phyloP scores from a whole-genome alignment of 1,139 yeast genomes.

The Magnusiomyces suaveolens region DNA sequence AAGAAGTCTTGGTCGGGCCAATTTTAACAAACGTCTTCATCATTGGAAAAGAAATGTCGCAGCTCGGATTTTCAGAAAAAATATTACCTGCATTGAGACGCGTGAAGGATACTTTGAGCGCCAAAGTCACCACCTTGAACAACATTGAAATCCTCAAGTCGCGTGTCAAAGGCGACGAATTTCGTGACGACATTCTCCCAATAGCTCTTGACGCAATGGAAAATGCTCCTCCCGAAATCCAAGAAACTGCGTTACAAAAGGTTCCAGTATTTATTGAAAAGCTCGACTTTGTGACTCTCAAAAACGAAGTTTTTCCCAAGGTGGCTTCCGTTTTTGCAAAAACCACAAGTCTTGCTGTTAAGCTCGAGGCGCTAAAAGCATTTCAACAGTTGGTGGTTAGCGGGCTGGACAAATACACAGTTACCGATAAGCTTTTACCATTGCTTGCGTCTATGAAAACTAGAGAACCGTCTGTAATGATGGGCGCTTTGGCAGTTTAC shows the following conservation, averaged over 20 bases:
- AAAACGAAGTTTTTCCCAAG: constrained; percentile 63
- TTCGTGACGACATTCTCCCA: constrained; percentile 34
- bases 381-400: constrained; percentile 53
- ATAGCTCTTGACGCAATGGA: constrained; percentile 27
- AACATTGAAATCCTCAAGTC: constrained; percentile 45
- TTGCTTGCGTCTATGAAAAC: constrained; percentile 65
- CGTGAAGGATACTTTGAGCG: constrained; percentile 40
- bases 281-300: constrained; percentile 63
- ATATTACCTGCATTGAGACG: constrained; percentile 45
- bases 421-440: constrained; percentile 71
- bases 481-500: constrained; percentile 47
- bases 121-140: constrained; percentile 46
- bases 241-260: constrained; percentile 47
- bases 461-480: constrained; percentile 59
- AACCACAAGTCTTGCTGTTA: constrained; percentile 72
- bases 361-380: constrained; percentile 56
- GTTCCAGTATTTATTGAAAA: constrained; percentile 39
- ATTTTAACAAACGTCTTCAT: constrained; percentile 46
- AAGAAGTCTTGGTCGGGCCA: constrained; percentile 44
- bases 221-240: constrained; percentile 38
- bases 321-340: constrained; percentile 66
- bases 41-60: constrained; percentile 62
- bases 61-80: constrained; percentile 66
- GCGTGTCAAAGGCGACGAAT: constrained; percentile 41
- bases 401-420: constrained; percentile 60